Base-by-base conservation (phyloP, 768 basidiomycete species). In the Amanita molliuscula region DNA sequence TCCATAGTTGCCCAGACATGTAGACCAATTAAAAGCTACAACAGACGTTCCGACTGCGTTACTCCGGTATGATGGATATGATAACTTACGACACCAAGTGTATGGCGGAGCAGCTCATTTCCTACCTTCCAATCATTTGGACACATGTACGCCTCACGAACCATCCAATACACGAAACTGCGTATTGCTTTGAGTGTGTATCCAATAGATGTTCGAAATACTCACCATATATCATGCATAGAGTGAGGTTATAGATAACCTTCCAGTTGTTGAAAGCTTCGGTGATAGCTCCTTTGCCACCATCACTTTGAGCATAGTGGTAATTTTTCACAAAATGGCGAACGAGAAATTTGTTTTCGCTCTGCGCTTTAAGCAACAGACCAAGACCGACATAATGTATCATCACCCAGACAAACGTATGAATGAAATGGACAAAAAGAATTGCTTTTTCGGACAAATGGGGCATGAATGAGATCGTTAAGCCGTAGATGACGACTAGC, bases 251-350 rank as follows among this genome's bases (percentile, higher is more conserved):
- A 63, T 94, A 98, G 23, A 90, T 74, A 4, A 74, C 74, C 66
- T 97, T 97, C 93, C 94, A 99, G 64, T 96, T 97, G 23, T 78
- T 74, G 58, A 97, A 99, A 0, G 95, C 91, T 61, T 99, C 96
- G 34, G 82, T 74, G n/a, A 93, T 78, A 0, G 95, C 94, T 41
- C 82, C 79, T 51, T 81, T 74, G 4, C 78, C 80, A 13, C 75
- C 78, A 49, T 87, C 82, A 51, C 79, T 72, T 41, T 72, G 70
- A 10, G 82, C 76, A 64, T 97, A 98, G 58, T 91, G 82, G 60
- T 98, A 99, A 60, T 97, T 82, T 72, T 95, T 92, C 58, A 96
- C 67, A 62, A 87, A 98, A 64, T 99, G 96, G 55, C 91, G 70
- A 23, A 98, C 96, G 34, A 97, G 67, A 70, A 86, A 96, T 64